Evolutionary conservation across 768 basidiomycete species (phyloP), one percentile per base, ranked within the genome.

Genomic region (Royoungia palumana): DNA sequence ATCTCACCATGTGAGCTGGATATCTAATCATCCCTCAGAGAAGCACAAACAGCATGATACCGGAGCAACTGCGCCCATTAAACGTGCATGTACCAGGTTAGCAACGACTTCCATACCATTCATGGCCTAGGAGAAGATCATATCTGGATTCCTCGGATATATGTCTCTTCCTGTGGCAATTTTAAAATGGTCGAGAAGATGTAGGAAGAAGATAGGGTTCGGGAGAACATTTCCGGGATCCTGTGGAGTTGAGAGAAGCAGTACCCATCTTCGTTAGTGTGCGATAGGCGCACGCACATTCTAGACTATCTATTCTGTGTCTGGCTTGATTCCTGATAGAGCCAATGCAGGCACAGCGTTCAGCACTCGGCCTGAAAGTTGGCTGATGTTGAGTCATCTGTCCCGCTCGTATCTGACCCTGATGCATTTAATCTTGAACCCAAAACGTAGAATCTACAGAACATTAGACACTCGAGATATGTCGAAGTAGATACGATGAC

Each of bases 141-240:
- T 22, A 28, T 35, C 40, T 19, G 46, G 45, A 30, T 27, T 34
- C 49, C 43, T 57, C 54, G 56, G 50, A 53, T 44, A 47, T 44
- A 44, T 40, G 5, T 28, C 22, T 46, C 36, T 47, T 47, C 43
- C 22, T 25, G 47, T 22, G 35, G 42, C 21, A 35, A 17, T 24
- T 39, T 21, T 30, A 28, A 17, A 25, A 24, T 28, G 11, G 28
- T 19, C 28, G 30, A 35, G 41, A 46, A 21, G 32, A 16, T 11
- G 27, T 17, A 20, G 39, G 21, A 37, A 2, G 2, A 32, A 32
- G 32, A 32, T 13, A 32, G 16, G 32, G 6, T 16, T 32, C 32
- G 32, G 32, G 14, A 32, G 32, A 13, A 25, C 19, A 38, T 44
- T 11, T 30, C 41, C 37, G 22, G 36, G 28, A 20, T 36, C 40